Percentiles rank a stretch among this genome's conserved stretches.
Conservation (phyloP, 805 yeast genomes). For the Candida golubevii region DNA sequence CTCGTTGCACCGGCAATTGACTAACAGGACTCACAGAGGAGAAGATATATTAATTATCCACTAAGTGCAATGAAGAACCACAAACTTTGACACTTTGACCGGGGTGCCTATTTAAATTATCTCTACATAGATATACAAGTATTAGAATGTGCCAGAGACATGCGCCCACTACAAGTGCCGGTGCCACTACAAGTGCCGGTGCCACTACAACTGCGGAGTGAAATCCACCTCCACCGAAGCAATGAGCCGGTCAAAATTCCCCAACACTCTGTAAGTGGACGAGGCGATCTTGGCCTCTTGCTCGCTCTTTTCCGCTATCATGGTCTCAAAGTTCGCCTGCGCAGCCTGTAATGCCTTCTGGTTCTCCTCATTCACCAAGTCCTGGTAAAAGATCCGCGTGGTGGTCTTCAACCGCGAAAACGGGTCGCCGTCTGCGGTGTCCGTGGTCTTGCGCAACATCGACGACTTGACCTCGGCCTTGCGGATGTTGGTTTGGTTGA, state of each 20-base stretch:
- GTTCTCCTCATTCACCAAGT: conserved; percentile 52
- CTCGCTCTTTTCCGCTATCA: conserved; percentile 38
- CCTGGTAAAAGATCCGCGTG: conserved; percentile 74
- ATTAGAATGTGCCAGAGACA: too few species aligned
- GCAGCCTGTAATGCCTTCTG: conserved; percentile 56
- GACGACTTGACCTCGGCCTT: conserved; percentile 70
- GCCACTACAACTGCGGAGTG: conserved; percentile 14
- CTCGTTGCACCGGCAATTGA: too few species aligned
- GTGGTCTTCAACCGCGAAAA: conserved; percentile 86
- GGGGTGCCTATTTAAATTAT: too few species aligned
- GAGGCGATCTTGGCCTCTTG: conserved; percentile 44
- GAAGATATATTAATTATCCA: too few species aligned
- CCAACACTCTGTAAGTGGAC: conserved; percentile 55
- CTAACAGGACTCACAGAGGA: too few species aligned
- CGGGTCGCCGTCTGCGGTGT: conserved; percentile 62
- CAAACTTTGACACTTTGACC: too few species aligned
- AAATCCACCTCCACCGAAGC: conserved; percentile 40
- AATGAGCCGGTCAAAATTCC: conserved; percentile 52
- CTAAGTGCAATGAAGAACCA: too few species aligned
- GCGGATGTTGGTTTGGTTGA: conserved; percentile 72
- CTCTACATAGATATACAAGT: too few species aligned
- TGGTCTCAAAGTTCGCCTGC: conserved; percentile 38
- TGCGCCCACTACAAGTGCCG: too few species aligned
- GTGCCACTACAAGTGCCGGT: too few species aligned
- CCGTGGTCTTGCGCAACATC: conserved; percentile 45